Base-by-base conservation (phyloP, 306 rosid genomes). In the Begonia fuchsioides region DNA sequence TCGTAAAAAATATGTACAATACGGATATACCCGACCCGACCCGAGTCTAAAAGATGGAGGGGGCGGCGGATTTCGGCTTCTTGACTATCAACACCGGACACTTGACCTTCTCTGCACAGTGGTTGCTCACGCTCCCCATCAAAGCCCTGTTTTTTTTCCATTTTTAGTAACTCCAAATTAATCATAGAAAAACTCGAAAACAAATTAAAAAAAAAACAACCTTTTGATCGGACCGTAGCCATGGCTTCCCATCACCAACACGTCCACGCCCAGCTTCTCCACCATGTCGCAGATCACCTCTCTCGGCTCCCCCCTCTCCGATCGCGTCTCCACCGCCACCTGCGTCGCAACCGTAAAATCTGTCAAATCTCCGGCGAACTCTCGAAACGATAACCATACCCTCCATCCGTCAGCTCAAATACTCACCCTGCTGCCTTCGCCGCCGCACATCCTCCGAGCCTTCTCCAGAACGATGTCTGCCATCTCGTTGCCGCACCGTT, bases 71-170 rank as follows among this genome's bases (percentile, higher is more conserved):
- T 68, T 78, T 80, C 5, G 97, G 97, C 79, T 66, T 84, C 77
- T 84, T 88, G 13, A 84, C 95, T 8, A 88, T 81, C 73, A 88
- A 56, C 6, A n/a, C n/a, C n/a, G n/a, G n/a, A n/a, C n/a, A n/a
- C n/a, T n/a, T n/a, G n/a, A n/a, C n/a, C n/a, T n/a, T n/a, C n/a
- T n/a, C n/a, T n/a, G n/a, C n/a, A n/a, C n/a, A n/a, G n/a, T n/a
- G n/a, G n/a, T n/a, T n/a, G 77, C 97, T 88, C 44, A 88, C 97
- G 13, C 97, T 88, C 53, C 97, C 97, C 16, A 84, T 84, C 9
- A 88, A 75, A 50, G 90, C 90, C 77, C 95, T 86, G 77, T 55
- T 11, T 15, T 12, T 48, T 10, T n/a, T n/a, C n/a, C 9, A 16
- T 49, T 35, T 18, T 32, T 6, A 20, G 11, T 11, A 7, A n/a